A percentile compares a stretch with the other conserved stretches of the same genome.
phyloP scores from a whole-genome alignment of 2,329 filamentous ascomycete genomes.

The Huntiella decipiens region DNA sequence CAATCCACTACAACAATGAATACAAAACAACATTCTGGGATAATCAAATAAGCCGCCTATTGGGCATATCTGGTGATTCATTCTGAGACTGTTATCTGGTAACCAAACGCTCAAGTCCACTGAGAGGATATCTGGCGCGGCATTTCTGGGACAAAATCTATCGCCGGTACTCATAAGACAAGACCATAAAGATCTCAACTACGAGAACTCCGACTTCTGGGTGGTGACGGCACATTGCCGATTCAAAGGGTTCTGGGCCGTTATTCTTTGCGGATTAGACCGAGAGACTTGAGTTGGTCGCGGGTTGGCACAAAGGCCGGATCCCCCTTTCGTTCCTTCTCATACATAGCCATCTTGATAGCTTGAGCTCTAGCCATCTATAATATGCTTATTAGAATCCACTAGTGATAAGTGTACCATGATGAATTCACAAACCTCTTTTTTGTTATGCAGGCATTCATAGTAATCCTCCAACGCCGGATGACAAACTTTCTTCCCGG shows the following conservation, averaged over 20 bases:
- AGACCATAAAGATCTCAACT: too few species aligned
- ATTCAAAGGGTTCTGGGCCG: constrained; percentile 16
- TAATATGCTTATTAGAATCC: constrained; percentile 2
- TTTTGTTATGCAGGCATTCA: constrained; percentile 95
- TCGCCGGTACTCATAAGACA: too few species aligned
- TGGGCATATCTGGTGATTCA: too few species aligned
- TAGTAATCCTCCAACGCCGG: constrained; percentile 90
- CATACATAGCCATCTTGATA: constrained; percentile 62
- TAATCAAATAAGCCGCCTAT: too few species aligned
- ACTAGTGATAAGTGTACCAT: not conserved
- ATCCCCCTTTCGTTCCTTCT: constrained; percentile 42
- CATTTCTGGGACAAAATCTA: not conserved
- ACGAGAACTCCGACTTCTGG: not conserved
- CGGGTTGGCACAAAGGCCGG: constrained; percentile 59
- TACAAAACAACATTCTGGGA: too few species aligned
- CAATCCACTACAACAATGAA: too few species aligned
- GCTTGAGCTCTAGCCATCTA: constrained; percentile 61
- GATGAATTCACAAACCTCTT: constrained; percentile 54
- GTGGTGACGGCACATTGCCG: not conserved
- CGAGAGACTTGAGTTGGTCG: constrained; percentile 77
- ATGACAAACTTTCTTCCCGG: constrained; percentile 72
- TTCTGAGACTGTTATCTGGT: too few species aligned
- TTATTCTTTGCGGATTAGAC: constrained; percentile 67
- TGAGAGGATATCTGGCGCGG: not conserved
- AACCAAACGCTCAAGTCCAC: too few species aligned